Evolutionary conservation across 2,329 filamentous ascomycete genomes (phyloP).

Genomic region (Trichoderma sp.): DNA sequence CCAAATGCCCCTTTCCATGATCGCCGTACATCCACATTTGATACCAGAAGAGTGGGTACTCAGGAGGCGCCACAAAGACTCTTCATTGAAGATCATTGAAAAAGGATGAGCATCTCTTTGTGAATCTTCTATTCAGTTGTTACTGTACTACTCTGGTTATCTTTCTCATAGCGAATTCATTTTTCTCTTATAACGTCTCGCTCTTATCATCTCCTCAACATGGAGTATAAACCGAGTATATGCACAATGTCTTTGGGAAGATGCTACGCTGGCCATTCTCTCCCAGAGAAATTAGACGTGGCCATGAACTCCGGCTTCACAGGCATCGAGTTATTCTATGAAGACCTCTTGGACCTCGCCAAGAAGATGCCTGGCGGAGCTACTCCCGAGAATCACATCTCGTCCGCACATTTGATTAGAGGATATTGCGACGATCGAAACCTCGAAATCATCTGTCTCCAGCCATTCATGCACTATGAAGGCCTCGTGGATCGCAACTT

Average conservation of each 20-base stretch:
- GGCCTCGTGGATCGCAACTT: slow-evolving; percentile 63
- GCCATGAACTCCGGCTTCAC: slow-evolving; percentile 62
- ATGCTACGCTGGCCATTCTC: slow-evolving; percentile 62
- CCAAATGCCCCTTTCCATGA: neutral
- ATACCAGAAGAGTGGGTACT: neutral
- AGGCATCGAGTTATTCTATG: slow-evolving; percentile 74
- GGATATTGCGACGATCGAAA: slow-evolving; percentile 53
- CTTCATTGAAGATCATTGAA: neutral
- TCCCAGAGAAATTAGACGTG: slow-evolving; percentile 65
- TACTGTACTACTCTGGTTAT: neutral
- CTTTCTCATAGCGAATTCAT: neutral
- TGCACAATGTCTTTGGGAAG: slow-evolving; percentile 75
- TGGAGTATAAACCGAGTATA: slow-evolving; percentile 55
- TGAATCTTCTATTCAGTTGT: neutral
- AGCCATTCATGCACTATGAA: slow-evolving; percentile 77
- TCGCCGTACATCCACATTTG: neutral
- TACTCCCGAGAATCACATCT: slow-evolving; percentile 44
- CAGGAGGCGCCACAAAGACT: neutral
- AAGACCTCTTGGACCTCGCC: slow-evolving; percentile 66
- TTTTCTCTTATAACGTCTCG: neutral
- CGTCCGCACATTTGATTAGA: slow-evolving; percentile 56
- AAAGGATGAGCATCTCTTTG: neutral
- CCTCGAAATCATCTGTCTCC: slow-evolving; percentile 62
- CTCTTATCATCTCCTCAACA: neutral
- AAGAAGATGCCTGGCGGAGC: slow-evolving; percentile 41